phyloP scores from a whole-genome alignment of 768 basidiomycete species.

The Vishniacozyma victoriae region DNA sequence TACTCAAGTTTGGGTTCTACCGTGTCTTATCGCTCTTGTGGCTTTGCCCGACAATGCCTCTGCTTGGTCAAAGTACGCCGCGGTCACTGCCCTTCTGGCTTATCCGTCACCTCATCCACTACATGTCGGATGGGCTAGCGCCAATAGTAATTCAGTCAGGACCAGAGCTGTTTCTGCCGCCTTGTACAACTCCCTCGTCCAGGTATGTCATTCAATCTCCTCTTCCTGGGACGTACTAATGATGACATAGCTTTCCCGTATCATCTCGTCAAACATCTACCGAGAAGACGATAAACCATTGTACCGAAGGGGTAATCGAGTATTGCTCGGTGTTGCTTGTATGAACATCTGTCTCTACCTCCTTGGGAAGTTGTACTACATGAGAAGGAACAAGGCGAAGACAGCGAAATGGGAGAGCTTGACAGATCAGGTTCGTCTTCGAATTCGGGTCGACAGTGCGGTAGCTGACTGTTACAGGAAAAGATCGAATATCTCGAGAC shows the following conservation, averaged over 20 bases:
- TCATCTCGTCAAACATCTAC: too few species aligned
- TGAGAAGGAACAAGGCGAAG: conserved; percentile 52
- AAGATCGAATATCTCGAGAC: conserved; percentile 57
- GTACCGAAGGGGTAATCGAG: conserved; percentile 61
- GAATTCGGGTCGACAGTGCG: too few species aligned
- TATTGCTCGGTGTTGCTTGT: conserved; percentile 55
- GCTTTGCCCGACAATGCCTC: conserved; percentile 46
- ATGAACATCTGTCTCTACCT: conserved; percentile 58
- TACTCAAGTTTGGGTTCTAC: conserved; percentile 60
- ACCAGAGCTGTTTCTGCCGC: conserved; percentile 52
- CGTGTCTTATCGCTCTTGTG: conserved; percentile 57
- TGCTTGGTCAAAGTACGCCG: conserved; percentile 22
- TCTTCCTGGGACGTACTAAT: background rate
- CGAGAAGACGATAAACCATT: conserved; percentile 24
- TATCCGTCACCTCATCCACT: conserved; percentile 51
- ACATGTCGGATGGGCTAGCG: conserved; percentile 47
- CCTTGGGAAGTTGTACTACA: conserved; percentile 57
- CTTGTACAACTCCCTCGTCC: conserved; percentile 64
- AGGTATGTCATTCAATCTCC: conserved; percentile 57
- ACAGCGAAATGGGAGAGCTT: conserved; percentile 55
- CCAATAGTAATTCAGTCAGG: conserved; percentile 59
- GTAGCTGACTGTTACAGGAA: too few species aligned
- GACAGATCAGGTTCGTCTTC: too few species aligned
- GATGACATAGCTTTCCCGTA: conserved; percentile 4
- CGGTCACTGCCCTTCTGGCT: conserved; percentile 50